Evolutionary conservation across 345 rosid genomes (phyloP).

Genomic region (Durio zibethinus): DNA sequence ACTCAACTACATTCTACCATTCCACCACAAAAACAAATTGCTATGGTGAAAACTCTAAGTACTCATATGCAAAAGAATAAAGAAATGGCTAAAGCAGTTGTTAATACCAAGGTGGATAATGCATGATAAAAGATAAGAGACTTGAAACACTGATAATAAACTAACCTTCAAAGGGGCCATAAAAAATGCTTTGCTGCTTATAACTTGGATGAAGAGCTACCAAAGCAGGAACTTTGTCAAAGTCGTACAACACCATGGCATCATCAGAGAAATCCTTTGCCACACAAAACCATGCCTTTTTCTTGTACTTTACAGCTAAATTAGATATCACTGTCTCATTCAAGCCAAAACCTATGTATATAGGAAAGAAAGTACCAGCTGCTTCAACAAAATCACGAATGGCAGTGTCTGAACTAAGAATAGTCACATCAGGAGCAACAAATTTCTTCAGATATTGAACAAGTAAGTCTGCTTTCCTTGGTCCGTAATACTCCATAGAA

Average conservation of each 20-base stretch:
- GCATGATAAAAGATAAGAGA: neutral
- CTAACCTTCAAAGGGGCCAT: conserved; percentile 95
- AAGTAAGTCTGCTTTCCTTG: conserved; percentile 78
- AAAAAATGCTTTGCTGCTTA: conserved; percentile 59
- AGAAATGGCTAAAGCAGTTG: neutral
- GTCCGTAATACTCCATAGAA: conserved; percentile 79
- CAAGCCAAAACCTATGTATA: conserved; percentile 77
- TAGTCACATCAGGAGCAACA: conserved; percentile 82
- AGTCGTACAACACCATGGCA: conserved; percentile 56
- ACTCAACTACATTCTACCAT: neutral
- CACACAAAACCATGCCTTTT: conserved; percentile 94
- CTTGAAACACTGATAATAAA: neutral
- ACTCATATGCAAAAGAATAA: neutral
- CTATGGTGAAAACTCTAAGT: neutral
- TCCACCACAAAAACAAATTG: neutral
- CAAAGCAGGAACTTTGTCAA: conserved; percentile 82
- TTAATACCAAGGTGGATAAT: neutral
- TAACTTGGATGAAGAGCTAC: conserved; percentile 61
- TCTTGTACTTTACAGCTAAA: conserved; percentile 69
- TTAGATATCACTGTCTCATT: conserved; percentile 47
- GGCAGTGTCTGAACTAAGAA: conserved; percentile 62
- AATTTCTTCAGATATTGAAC: conserved; percentile 83
- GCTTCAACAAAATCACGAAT: conserved; percentile 61
- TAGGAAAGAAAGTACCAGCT: conserved; percentile 70
- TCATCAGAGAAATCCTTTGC: conserved; percentile 77